These are phyloP conservation scores for Nepenthes mirabilis DNA, from an alignment of 148 eudicot species.

Conservation along the genomic window DNA sequence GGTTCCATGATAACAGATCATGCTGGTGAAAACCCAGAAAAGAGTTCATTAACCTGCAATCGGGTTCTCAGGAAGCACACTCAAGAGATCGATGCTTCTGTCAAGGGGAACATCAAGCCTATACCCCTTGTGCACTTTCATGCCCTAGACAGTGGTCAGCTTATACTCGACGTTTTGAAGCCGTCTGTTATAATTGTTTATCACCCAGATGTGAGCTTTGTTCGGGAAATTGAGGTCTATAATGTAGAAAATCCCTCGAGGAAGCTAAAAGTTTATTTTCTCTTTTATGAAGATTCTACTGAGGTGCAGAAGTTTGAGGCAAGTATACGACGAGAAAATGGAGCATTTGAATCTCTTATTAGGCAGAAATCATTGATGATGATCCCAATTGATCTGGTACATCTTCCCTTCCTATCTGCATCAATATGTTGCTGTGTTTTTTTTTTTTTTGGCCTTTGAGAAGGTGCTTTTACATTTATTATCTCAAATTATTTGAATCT, in stretches of 20 bases:
- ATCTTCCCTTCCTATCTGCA: not conserved
- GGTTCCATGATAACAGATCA: slow-evolving; percentile 11
- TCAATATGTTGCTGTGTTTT: not conserved
- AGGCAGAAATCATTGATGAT: slow-evolving; percentile 96
- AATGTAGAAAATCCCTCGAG: slow-evolving; percentile 79
- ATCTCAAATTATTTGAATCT: too few species aligned
- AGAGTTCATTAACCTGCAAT: slow-evolving; percentile 15
- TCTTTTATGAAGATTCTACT: slow-evolving; percentile 89
- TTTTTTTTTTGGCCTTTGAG: not conserved
- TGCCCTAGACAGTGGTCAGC: slow-evolving; percentile 67
- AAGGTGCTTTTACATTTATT: not conserved
- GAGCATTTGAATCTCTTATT: slow-evolving; percentile 92
- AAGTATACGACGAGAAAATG: slow-evolving; percentile 84
- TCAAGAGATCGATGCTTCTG: slow-evolving; percentile 16
- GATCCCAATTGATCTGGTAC: slow-evolving; percentile 84
- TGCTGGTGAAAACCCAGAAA: slow-evolving; percentile 6
- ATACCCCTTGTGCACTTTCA: slow-evolving; percentile 71
- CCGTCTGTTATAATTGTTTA: slow-evolving; percentile 74
- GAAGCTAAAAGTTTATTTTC: slow-evolving; percentile 81
- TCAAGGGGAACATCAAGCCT: slow-evolving; percentile 16
- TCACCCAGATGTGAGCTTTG: slow-evolving; percentile 95
- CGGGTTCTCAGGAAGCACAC: slow-evolving; percentile 40
- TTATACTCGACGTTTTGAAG: slow-evolving; percentile 64
- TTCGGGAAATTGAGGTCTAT: slow-evolving; percentile 83
- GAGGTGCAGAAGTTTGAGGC: slow-evolving; percentile 97